Evolutionary conservation across 1,284 basidiomycete species (phyloP).

Genomic region (Pterulicium gracile): DNA sequence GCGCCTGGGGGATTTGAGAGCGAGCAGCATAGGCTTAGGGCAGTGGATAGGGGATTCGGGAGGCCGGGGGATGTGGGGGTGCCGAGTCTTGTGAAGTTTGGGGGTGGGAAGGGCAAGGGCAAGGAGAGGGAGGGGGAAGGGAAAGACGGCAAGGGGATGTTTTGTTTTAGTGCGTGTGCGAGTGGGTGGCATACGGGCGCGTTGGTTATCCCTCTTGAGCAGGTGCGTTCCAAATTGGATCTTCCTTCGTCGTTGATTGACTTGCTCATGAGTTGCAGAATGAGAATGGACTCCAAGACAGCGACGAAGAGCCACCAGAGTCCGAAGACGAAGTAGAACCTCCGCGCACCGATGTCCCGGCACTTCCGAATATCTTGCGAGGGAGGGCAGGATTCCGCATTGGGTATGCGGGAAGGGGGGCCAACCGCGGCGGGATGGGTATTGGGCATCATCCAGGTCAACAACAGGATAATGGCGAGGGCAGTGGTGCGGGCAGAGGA

Average conservation of each 20-base stretch:
- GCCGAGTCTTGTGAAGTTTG: too few species aligned
- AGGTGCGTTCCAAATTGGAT: slow-evolving; percentile 17
- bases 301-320: not conserved
- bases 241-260: slow-evolving; percentile 4
- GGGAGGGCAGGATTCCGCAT: slow-evolving; percentile 21
- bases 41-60: too few species aligned
- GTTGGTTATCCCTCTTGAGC: slow-evolving; percentile 71
- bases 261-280: slow-evolving; percentile 12
- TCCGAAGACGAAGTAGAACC: slow-evolving; percentile 10
- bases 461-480: too few species aligned
- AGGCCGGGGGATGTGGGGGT: too few species aligned
- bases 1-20: slow-evolving; percentile 49
- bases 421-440: slow-evolving; percentile 8
- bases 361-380: slow-evolving; percentile 8
- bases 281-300: slow-evolving; percentile 8
- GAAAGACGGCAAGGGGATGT: slow-evolving; percentile 54
- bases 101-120: too few species aligned
- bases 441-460: not conserved
- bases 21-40: slow-evolving; percentile 23
- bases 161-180: slow-evolving; percentile 70
- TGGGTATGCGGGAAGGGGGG: slow-evolving; percentile 24
- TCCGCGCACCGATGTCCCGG: not conserved
- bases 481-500: not conserved
- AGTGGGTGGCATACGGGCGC: slow-evolving; percentile 86
- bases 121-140: slow-evolving; percentile 60